Percentiles rank a stretch among this genome's conserved stretches.
Evolutionary conservation across 306 rosid species (phyloP).

Genomic region (Hippophae gyantsensis): DNA sequence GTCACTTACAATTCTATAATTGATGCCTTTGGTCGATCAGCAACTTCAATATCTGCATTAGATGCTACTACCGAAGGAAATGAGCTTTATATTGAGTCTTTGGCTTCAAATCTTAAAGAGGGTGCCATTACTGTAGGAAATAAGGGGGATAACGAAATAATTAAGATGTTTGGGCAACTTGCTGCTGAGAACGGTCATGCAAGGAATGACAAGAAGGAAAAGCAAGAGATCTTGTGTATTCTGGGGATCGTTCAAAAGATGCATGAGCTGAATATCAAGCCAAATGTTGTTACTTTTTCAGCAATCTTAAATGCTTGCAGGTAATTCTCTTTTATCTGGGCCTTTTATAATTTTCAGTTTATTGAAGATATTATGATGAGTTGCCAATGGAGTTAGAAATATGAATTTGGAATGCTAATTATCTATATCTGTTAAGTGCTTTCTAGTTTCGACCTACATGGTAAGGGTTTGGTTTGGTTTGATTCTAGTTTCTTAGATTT

Average conservation of each 20-base stretch:
- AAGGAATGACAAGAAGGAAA: slow-evolving; percentile 31
- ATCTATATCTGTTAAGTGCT: too few species aligned
- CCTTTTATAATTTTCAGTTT: too few species aligned
- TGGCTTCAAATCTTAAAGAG: slow-evolving; percentile 13
- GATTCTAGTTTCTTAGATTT: too few species aligned
- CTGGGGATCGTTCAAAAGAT: slow-evolving; percentile 58
- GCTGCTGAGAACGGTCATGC: slow-evolving; percentile 50
- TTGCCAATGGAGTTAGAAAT: too few species aligned
- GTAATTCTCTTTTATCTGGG: slow-evolving; percentile 22
- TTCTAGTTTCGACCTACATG: too few species aligned
- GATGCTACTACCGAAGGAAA: slow-evolving; percentile 20
- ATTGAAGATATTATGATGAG: too few species aligned
- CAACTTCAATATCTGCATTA: slow-evolving; percentile 23
- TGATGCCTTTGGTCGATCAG: slow-evolving; percentile 61
- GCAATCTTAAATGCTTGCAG: slow-evolving; percentile 97
- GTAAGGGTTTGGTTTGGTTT: too few species aligned
- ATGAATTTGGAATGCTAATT: too few species aligned
- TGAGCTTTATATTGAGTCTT: slow-evolving; percentile 15
- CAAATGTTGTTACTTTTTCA: slow-evolving; percentile 59
- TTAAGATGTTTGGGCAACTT: slow-evolving; percentile 42
- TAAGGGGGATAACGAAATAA: slow-evolving; percentile 22
- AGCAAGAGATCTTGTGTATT: slow-evolving; percentile 41
- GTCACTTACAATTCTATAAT: slow-evolving; percentile 80
- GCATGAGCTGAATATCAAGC: slow-evolving; percentile 53
- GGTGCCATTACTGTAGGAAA: slow-evolving; percentile 8